These are phyloP conservation scores for Tricharina praecox DNA, from an alignment of 495 filamentous ascomycete species.

Conservation along the genomic window DNA sequence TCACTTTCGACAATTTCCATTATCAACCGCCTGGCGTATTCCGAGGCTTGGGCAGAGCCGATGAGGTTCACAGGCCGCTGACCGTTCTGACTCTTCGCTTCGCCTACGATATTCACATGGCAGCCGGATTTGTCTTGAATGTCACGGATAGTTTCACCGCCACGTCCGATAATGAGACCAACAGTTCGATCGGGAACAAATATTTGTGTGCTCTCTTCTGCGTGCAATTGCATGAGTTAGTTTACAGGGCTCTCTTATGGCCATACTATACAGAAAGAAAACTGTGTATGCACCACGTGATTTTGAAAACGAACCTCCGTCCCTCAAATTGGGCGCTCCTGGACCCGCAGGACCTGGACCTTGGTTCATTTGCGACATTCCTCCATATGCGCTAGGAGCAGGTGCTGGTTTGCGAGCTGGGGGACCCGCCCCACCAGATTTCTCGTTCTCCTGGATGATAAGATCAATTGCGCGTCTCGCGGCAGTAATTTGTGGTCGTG, in stretches of 20 bases:
- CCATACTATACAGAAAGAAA: constrained; percentile 8
- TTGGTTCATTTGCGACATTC: neutral
- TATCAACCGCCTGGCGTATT: constrained; percentile 57
- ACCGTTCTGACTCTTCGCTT: constrained; percentile 70
- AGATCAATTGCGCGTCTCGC: constrained; percentile 59
- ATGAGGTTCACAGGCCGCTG: constrained; percentile 73
- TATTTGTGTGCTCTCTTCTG: constrained; percentile 61
- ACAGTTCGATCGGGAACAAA: constrained; percentile 84
- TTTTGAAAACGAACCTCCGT: constrained; percentile 28
- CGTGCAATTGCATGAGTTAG: constrained; percentile 28
- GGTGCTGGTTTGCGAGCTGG: constrained; percentile 22
- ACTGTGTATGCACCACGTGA: constrained; percentile 9
- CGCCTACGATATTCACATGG: constrained; percentile 76
- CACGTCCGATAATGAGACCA: constrained; percentile 68
- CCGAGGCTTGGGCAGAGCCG: constrained; percentile 47
- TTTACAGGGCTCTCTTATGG: constrained; percentile 4
- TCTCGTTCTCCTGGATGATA: constrained; percentile 60
- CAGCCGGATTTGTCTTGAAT: constrained; percentile 70
- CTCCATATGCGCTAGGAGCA: constrained; percentile 1
- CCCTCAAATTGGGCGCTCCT: constrained; percentile 24
- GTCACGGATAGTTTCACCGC: constrained; percentile 76
- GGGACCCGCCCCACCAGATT: constrained; percentile 35
- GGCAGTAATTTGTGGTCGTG: constrained; percentile 43
- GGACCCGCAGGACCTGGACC: constrained; percentile 3
- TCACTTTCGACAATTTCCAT: constrained; percentile 80